Percentiles rank a stretch among this genome's conserved stretches.
phyloP scores from a whole-genome alignment of 148 eudicot species.

The Rhododendron williamsianum region DNA sequence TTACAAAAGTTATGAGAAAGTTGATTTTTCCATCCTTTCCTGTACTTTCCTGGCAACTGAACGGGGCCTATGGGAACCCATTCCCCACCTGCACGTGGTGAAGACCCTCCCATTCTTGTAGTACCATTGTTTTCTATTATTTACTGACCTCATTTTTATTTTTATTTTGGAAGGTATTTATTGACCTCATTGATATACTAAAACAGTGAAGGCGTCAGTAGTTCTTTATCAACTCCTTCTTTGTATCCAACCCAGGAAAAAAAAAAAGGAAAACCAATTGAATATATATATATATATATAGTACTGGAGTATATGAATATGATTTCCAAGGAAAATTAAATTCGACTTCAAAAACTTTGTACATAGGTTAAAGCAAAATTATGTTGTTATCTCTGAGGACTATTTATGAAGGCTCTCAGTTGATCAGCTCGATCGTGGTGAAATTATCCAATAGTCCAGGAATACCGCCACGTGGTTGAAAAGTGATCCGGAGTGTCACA shows the following conservation, averaged over 20 bases:
- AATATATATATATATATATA: not conserved
- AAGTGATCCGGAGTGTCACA: no score
- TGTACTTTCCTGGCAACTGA: no score
- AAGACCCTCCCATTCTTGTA: no score
- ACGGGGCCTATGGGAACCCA: no score
- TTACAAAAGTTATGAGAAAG: no score
- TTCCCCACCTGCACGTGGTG: no score
- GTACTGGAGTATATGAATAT: no score
- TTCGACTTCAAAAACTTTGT: not conserved
- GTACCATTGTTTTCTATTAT: no score
- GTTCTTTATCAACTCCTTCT: not conserved
- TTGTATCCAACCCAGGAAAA: not conserved
- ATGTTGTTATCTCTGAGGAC: conserved; percentile 1
- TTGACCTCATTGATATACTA: not conserved
- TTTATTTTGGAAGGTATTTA: not conserved
- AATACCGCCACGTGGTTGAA: no score
- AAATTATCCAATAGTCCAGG: no score
- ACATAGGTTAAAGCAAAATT: not conserved
- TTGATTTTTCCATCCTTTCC: no score
- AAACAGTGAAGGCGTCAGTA: not conserved
- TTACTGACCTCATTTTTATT: no score
- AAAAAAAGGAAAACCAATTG: not conserved
- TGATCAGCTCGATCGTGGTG: not conserved
- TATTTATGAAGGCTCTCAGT: conserved; percentile 2
- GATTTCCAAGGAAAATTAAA: not conserved